These are phyloP conservation scores for Postia placenta DNA, from an alignment of 768 basidiomycete genomes.

Conservation along the genomic window DNA sequence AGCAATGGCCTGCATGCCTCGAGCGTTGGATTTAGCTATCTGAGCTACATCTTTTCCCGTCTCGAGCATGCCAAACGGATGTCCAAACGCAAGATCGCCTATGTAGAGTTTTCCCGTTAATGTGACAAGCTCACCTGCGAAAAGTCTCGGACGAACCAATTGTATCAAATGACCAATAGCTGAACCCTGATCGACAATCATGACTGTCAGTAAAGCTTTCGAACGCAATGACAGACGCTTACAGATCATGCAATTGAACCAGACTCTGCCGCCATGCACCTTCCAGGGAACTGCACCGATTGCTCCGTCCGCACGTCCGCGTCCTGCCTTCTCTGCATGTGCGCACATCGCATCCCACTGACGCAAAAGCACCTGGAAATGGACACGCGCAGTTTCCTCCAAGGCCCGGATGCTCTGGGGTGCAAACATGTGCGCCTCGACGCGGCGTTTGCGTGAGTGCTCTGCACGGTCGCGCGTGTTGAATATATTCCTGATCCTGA, in stretches of 20 bases:
- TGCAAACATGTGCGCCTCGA: slow-evolving; percentile 70
- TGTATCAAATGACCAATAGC: slow-evolving; percentile 5
- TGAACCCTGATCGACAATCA: slow-evolving; percentile 1
- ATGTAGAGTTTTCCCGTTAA: background rate
- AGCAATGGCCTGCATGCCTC: background rate
- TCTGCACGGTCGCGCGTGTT: slow-evolving; percentile 64
- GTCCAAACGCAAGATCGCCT: slow-evolving; percentile 4
- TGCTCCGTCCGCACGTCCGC: background rate
- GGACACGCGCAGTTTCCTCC: slow-evolving; percentile 61
- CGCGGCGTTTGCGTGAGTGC: slow-evolving; percentile 83
- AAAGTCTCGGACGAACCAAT: background rate
- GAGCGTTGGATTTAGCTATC: background rate
- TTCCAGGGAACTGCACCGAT: background rate
- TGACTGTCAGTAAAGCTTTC: background rate
- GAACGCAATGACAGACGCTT: slow-evolving; percentile 21
- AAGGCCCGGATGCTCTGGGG: slow-evolving; percentile 76
- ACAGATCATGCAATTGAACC: slow-evolving; percentile 68
- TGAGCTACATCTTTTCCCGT: background rate
- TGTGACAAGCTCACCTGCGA: background rate
- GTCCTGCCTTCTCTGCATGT: slow-evolving; percentile 39
- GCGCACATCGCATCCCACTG: slow-evolving; percentile 70
- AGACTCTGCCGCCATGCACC: slow-evolving; percentile 40
- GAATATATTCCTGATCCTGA: slow-evolving; percentile 48
- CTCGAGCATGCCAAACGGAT: slow-evolving; percentile 4
- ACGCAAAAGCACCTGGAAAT: slow-evolving; percentile 49